Conservation (phyloP, 306 rosid genomes). For the Citrullus mucosospermus region DNA sequence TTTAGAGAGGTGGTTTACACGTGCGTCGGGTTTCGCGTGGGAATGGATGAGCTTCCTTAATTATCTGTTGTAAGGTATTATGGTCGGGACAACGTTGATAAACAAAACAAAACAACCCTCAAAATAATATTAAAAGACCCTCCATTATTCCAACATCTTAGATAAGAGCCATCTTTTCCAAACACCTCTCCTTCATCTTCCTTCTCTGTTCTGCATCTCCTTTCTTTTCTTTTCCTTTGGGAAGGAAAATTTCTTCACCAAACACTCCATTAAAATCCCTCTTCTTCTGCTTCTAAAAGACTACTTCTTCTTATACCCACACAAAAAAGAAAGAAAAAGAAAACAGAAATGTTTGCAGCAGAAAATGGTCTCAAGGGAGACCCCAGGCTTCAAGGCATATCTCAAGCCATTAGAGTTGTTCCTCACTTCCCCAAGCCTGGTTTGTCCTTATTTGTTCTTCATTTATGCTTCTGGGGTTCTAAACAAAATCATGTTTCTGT, state of each 20-base stretch:
- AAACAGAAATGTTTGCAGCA: constrained; percentile 57
- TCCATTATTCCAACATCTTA: neutral
- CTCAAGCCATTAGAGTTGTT: constrained; percentile 80
- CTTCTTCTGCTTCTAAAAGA: neutral
- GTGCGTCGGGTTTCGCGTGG: neutral
- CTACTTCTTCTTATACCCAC: neutral
- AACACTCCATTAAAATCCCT: neutral
- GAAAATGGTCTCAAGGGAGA: constrained; percentile 94
- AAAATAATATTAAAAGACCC: neutral
- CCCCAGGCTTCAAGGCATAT: constrained; percentile 84
- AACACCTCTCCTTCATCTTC: neutral
- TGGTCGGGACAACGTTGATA: constrained; percentile 15
- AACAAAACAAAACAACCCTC: neutral
- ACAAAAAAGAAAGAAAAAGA: no score
- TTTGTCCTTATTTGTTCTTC: neutral
- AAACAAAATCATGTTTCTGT: neutral
- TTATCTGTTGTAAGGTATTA: constrained; percentile 9
- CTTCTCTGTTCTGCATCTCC: neutral
- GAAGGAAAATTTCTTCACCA: no score
- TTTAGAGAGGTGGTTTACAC: neutral
- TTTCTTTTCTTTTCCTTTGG: neutral
- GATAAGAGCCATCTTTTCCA: neutral
- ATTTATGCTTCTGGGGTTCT: neutral
- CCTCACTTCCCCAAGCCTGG: constrained; percentile 95
- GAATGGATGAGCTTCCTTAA: neutral